Conservation (phyloP, 1,139 yeast genomes). For the Sugiyamaella paludigena region DNA sequence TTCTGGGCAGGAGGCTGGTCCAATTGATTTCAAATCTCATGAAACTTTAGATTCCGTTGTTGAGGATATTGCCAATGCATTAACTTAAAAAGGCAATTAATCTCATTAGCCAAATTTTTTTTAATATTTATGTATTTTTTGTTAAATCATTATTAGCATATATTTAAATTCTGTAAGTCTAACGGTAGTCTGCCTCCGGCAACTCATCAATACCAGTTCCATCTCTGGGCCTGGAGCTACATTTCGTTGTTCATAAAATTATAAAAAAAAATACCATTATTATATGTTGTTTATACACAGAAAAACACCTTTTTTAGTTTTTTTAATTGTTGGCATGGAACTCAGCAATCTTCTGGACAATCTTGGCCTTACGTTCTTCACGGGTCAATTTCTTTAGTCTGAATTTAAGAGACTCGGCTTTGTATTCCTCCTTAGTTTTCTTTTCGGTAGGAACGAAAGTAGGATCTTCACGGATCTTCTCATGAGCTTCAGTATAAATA, state of each 20-base stretch:
- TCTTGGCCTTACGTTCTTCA: slow-evolving; percentile 86
- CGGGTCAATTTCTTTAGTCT: slow-evolving; percentile 82
- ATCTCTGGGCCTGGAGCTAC: too few relatives aligned
- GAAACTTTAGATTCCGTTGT: slow-evolving; percentile 23
- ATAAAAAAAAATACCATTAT: slow-evolving; percentile 2
- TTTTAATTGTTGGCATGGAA: slow-evolving; percentile 30
- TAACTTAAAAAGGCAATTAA: slow-evolving; percentile 6
- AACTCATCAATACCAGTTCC: too few relatives aligned
- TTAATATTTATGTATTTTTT: neutral
- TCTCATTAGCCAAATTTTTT: neutral
- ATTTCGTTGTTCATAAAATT: too few relatives aligned
- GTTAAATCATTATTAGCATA: neutral
- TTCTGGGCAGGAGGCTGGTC: neutral
- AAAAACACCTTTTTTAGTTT: neutral
- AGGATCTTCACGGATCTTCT: slow-evolving; percentile 95
- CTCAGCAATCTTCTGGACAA: slow-evolving; percentile 84
- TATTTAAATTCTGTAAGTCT: too few relatives aligned
- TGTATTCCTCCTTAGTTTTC: slow-evolving; percentile 98
- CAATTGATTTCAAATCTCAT: neutral
- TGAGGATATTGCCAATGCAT: slow-evolving; percentile 22
- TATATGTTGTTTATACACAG: slow-evolving; percentile 5
- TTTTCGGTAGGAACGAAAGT: slow-evolving; percentile 74
- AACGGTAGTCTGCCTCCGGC: neutral
- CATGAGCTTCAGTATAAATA: slow-evolving; percentile 91
- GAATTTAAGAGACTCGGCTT: slow-evolving; percentile 94